Evolutionary conservation across 1,139 yeast species (phyloP), one percentile per base, ranked within the genome.

Genomic region (Scheffersomyces illinoinensis): DNA sequence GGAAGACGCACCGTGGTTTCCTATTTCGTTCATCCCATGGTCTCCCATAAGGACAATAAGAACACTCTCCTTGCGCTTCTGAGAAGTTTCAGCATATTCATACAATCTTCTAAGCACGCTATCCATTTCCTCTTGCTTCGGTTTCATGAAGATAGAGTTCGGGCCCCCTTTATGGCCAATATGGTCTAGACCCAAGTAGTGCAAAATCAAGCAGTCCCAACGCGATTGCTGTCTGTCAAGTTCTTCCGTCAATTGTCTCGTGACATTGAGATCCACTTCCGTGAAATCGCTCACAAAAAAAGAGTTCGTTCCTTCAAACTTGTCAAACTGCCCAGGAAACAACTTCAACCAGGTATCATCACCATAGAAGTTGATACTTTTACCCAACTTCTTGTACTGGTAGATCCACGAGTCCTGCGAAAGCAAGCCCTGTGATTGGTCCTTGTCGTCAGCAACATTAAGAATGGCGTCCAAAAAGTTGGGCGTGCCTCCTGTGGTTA

Each of bases 161-260:
- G 99, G 96, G 0, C 99, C 99, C 49, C 97, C 96, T 70, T 93
- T 93, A 72, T 96, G 99, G 1, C 99, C 99, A 66, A 96, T 96
- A 71, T 96, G 99, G 71, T 96, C 99, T 53, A 96, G 77, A 0
- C 99, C 99, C 26, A 96, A 78, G 68, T 95, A 96, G 71, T 96
- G 99, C 56, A 96, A 76, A 55, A 96, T 90, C 62, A 95, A 76
- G 2, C 88, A 90, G 71, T 95, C 97, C 98, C 98, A 95, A 1
- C 78, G 67, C 6, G 64, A 62, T 2, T 71, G 68, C 4, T 64
- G 61, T 18, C 26, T 39, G 12, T 21, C 51, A 55, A 92, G 72
- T 64, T 90, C 90, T 3, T 69, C 63, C 54, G 85, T 86, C 50
- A 95, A 73, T 71, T 95, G 98, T 57, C 98, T 82, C 0, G 99